Percentiles rank a stretch among this genome's conserved stretches.
Conservation (phyloP, 1,139 yeast species). For the Diutina neorugosa region DNA sequence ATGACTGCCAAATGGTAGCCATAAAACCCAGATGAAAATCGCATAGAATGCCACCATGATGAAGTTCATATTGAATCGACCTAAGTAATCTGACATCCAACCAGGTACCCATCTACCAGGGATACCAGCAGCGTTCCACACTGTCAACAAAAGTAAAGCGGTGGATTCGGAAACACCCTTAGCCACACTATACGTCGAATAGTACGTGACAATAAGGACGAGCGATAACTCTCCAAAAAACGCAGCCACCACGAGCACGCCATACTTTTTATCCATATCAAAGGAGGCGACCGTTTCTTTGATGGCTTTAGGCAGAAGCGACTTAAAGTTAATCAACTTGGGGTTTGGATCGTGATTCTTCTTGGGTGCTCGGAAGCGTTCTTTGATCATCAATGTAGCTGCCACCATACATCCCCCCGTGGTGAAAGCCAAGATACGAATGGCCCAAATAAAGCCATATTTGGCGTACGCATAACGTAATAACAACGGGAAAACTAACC, state of each 20-base stretch:
- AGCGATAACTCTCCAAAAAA: slow-evolving; percentile 45
- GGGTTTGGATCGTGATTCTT: not conserved
- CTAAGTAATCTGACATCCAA: slow-evolving; percentile 39
- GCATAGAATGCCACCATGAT: slow-evolving; percentile 27
- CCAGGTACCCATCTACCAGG: slow-evolving; percentile 50
- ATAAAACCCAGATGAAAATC: slow-evolving; percentile 27
- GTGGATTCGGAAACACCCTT: slow-evolving; percentile 40
- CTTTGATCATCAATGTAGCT: slow-evolving; percentile 33
- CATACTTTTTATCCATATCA: not conserved
- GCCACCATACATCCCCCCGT: slow-evolving; percentile 19
- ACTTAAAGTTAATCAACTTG: not conserved
- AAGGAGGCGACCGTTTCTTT: not conserved
- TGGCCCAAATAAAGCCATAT: slow-evolving; percentile 53
- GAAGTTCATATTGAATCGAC: slow-evolving; percentile 45
- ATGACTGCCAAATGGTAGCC: slow-evolving; percentile 44
- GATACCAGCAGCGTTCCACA: slow-evolving; percentile 47
- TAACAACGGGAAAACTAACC: slow-evolving; percentile 47
- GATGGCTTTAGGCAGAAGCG: not conserved
- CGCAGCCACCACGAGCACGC: slow-evolving; percentile 15
- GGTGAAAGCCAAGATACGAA: slow-evolving; percentile 21
- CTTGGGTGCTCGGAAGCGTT: slow-evolving; percentile 21
- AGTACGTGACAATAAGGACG: slow-evolving; percentile 39
- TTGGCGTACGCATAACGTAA: slow-evolving; percentile 37
- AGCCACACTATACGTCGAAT: slow-evolving; percentile 41
- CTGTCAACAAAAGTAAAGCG: slow-evolving; percentile 40